These are phyloP conservation scores for Grigorovia jiainica DNA, from an alignment of 805 yeast genomes.

Conservation along the genomic window DNA sequence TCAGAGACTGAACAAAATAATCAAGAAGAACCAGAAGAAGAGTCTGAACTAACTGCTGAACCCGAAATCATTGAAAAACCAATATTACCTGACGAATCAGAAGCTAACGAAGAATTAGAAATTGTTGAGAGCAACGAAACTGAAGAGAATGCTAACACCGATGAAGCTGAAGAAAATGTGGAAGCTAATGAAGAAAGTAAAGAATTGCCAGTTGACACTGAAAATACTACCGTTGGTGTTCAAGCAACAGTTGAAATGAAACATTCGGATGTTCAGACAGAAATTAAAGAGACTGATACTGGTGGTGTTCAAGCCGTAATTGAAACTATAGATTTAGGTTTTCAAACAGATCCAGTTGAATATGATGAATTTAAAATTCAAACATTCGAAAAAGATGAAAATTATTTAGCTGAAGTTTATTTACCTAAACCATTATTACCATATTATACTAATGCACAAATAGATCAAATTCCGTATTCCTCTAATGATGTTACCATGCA, in stretches of 20 bases:
- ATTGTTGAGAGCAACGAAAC: not conserved
- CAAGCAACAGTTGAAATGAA: not conserved
- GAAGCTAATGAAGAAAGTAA: not conserved
- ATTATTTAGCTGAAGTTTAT: slow-evolving; percentile 20
- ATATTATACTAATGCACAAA: slow-evolving; percentile 17
- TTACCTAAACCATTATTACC: slow-evolving; percentile 13
- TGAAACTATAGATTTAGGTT: not conserved
- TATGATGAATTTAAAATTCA: slow-evolving; percentile 10
- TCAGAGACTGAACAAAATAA: not conserved
- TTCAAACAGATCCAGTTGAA: slow-evolving; percentile 15
- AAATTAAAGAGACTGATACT: slow-evolving; percentile 4
- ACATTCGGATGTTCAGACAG: slow-evolving; percentile 8
- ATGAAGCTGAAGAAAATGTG: not conserved
- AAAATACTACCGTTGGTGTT: not conserved
- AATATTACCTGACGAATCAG: not conserved
- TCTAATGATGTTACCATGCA: slow-evolving; percentile 11
- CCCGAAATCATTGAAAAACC: not conserved
- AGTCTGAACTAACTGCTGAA: slow-evolving; percentile 1
- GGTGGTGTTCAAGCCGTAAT: slow-evolving; percentile 18
- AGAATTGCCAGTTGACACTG: not conserved
- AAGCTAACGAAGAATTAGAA: not conserved
- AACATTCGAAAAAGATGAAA: slow-evolving; percentile 30
- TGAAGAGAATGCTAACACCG: not conserved
- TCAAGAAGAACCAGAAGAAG: not conserved
- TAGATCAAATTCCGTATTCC: slow-evolving; percentile 6